A percentile compares a stretch with the other conserved stretches of the same genome.
Evolutionary conservation across 805 yeast species (phyloP).

Genomic region (Spathaspora passalidarum): DNA sequence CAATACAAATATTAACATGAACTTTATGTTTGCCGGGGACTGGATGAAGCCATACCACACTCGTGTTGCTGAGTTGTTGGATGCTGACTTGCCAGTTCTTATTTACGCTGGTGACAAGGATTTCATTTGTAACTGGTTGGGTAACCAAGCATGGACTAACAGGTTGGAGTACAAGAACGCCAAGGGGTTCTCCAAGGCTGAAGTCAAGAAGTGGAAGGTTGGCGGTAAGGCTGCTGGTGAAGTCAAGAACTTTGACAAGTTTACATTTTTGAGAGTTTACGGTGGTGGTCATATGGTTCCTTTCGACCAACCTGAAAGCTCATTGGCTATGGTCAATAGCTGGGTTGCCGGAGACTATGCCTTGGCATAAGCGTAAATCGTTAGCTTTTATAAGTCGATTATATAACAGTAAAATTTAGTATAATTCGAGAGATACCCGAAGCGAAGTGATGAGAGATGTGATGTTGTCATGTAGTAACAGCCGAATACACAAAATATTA

Average conservation of each 20-base stretch:
- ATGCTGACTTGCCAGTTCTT: conserved; percentile 71
- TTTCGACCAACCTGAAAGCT: conserved; percentile 74
- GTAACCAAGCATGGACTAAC: conserved; percentile 81
- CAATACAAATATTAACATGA: conserved; percentile 72
- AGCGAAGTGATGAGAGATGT: too few species aligned
- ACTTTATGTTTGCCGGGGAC: conserved; percentile 85
- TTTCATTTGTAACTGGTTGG: conserved; percentile 90
- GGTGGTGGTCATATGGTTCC: conserved; percentile 98
- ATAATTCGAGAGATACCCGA: too few species aligned
- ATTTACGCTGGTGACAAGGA: conserved; percentile 95
- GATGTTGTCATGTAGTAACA: too few species aligned
- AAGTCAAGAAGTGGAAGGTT: conserved; percentile 42
- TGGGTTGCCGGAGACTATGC: conserved; percentile 71
- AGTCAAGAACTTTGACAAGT: conserved; percentile 65
- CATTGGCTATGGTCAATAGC: conserved; percentile 79
- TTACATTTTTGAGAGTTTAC: conserved; percentile 80
- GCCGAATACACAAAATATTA: too few species aligned
- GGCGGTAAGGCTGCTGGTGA: conserved; percentile 55
- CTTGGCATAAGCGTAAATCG: too few species aligned
- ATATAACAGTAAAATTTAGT: too few species aligned
- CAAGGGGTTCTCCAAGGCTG: conserved; percentile 42
- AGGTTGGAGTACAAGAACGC: conserved; percentile 62
- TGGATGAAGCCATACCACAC: conserved; percentile 78
- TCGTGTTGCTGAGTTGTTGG: conserved; percentile 61
- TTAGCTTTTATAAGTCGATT: too few species aligned